Conservation (phyloP, 495 filamentous ascomycete genomes). For the Aspergillus diversus region DNA sequence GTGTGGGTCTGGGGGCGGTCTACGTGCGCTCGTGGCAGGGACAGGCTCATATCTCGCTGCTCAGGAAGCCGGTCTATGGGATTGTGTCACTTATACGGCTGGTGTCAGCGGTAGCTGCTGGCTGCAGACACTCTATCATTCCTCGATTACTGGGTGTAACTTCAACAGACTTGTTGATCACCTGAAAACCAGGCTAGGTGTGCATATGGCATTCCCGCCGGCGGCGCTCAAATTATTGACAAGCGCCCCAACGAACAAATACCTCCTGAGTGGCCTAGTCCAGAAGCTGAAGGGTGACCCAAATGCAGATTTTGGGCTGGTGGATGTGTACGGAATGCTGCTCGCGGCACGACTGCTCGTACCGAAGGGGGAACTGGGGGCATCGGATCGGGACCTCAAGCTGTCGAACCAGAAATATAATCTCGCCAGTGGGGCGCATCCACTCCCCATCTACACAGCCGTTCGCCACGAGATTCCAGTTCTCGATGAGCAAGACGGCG, state of each 20-base stretch:
- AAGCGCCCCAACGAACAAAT: constrained; percentile 87
- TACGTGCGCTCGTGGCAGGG: constrained; percentile 87
- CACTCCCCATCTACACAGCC: constrained; percentile 91
- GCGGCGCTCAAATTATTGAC: constrained; percentile 75
- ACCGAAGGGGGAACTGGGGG: constrained; percentile 77
- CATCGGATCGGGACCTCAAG: constrained; percentile 80
- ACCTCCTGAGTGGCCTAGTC: constrained; percentile 81
- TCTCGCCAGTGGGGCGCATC: constrained; percentile 73
- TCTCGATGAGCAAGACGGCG: constrained; percentile 34
- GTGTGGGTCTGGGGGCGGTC: constrained; percentile 89
- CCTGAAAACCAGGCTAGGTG: constrained; percentile 77
- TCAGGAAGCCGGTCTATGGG: constrained; percentile 83
- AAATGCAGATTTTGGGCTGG: constrained; percentile 80
- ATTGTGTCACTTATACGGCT: constrained; percentile 91
- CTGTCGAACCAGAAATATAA: constrained; percentile 79
- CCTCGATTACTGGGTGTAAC: constrained; percentile 69
- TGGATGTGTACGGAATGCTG: constrained; percentile 88
- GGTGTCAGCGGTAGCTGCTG: constrained; percentile 96
- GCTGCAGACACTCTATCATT: constrained; percentile 88
- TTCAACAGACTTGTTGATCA: constrained; percentile 75
- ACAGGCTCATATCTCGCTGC: constrained; percentile 80
- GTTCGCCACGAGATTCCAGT: constrained; percentile 95
- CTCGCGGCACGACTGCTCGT: constrained; percentile 83
- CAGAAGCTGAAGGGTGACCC: constrained; percentile 88
- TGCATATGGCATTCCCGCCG: constrained; percentile 92